phyloP scores from a whole-genome alignment of 306 rosid genomes.

The Ammopiptanthus mongolicus region DNA sequence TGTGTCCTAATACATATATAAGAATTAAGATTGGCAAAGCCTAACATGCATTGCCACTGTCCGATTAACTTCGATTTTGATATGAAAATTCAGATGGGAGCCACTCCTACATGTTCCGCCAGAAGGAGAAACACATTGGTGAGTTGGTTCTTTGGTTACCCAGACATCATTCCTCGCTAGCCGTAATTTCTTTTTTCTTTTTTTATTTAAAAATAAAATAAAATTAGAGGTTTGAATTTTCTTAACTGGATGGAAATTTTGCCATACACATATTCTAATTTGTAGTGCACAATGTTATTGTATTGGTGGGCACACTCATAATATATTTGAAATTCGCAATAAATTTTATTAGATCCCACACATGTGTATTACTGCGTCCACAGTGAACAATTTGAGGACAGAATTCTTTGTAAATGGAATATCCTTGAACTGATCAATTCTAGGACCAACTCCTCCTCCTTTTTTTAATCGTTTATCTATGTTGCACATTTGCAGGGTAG shows the following conservation, averaged over 20 bases:
- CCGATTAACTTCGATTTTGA: slow-evolving; percentile 5
- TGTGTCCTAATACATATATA: too few species aligned
- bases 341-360: neutral
- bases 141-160: slow-evolving; percentile 30
- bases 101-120: slow-evolving; percentile 81
- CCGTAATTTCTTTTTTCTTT: neutral
- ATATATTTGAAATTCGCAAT: neutral
- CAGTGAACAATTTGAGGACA: neutral
- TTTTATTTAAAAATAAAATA: neutral
- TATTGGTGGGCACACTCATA: neutral
- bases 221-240: neutral
- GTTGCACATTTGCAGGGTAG: neutral
- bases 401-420: neutral
- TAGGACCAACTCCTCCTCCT: neutral
- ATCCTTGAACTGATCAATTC: neutral
- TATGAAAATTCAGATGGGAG: slow-evolving; percentile 68
- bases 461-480: neutral
- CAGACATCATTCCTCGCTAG: neutral
- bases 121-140: slow-evolving; percentile 87
- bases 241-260: neutral
- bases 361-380: neutral
- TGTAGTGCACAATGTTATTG: neutral
- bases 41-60: neutral
- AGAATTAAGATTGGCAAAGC: neutral
- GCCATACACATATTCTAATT: too few species aligned